Conservation (phyloP, 108 stramenopile genomes). For the Asterionellopsis glacialis region DNA sequence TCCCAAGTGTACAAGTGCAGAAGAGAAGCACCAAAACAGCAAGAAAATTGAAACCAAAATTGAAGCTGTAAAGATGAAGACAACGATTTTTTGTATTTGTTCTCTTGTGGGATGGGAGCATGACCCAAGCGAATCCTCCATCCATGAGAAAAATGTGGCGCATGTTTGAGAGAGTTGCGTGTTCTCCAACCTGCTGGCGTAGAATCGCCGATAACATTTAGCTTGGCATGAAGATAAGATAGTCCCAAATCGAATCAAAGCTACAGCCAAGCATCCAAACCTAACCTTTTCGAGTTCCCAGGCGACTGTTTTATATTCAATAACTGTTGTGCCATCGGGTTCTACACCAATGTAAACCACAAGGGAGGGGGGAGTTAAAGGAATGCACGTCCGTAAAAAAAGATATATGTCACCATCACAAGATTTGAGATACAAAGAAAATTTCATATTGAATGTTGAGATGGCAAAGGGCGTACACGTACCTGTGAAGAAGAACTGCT, state of each 20-base stretch:
- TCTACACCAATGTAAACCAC: too few species aligned
- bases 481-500: not conserved
- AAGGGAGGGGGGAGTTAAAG: too few species aligned
- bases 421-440: not conserved
- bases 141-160: not conserved
- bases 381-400: constrained; percentile 7
- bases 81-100: not conserved
- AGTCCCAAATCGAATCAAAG: not conserved
- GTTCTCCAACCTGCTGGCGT: not conserved
- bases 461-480: too few species aligned
- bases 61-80: not conserved
- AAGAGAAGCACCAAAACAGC: constrained; percentile 10
- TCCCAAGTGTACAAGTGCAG: constrained; percentile 10
- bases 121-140: not conserved
- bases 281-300: not conserved
- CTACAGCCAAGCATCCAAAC: not conserved
- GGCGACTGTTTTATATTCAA: constrained; percentile 11
- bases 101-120: not conserved
- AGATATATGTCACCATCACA: constrained; percentile 1
- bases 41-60: not conserved
- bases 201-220: not conserved
- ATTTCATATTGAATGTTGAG: not conserved
- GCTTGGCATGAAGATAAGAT: not conserved
- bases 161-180: not conserved
- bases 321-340: constrained; percentile 17